These are phyloP conservation scores for Persicaria maculosa DNA, from an alignment of 148 eudicot species.

Conservation along the genomic window DNA sequence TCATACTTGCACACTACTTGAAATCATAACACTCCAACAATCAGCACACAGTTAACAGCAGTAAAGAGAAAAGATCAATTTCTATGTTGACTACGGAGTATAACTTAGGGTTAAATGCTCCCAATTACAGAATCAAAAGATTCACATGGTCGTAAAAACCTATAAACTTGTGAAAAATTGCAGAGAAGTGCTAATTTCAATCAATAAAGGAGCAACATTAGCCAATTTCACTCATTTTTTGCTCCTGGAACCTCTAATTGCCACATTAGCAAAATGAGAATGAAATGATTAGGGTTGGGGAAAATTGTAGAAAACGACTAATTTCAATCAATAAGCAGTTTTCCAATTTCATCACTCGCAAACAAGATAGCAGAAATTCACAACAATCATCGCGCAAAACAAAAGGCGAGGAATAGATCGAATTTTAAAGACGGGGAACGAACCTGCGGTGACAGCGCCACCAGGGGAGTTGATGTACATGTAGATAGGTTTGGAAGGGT, in stretches of 20 bases:
- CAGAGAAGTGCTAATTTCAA: not conserved
- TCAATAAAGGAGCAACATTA: not conserved
- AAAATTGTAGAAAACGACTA: too few species aligned
- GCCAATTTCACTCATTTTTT: not conserved
- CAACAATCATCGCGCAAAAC: not conserved
- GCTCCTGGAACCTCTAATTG: not conserved
- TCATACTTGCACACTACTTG: too few species aligned
- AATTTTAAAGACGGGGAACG: not conserved
- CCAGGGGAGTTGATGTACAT: conserved; percentile 97
- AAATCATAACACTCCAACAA: too few species aligned
- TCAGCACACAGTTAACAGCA: too few species aligned
- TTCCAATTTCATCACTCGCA: not conserved
- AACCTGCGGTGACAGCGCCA: conserved; percentile 94
- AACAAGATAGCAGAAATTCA: not conserved
- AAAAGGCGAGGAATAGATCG: not conserved
- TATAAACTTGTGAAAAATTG: not conserved
- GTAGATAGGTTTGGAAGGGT: conserved; percentile 83
- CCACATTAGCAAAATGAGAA: not conserved
- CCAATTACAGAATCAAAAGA: not conserved
- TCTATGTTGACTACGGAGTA: too few species aligned
- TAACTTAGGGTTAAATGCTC: too few species aligned
- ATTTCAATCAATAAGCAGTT: not conserved
- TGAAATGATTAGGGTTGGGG: too few species aligned
- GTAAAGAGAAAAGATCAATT: too few species aligned
- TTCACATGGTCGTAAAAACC: not conserved